These are phyloP conservation scores for Salix viminalis DNA, from an alignment of 345 rosid species.

Conservation along the genomic window DNA sequence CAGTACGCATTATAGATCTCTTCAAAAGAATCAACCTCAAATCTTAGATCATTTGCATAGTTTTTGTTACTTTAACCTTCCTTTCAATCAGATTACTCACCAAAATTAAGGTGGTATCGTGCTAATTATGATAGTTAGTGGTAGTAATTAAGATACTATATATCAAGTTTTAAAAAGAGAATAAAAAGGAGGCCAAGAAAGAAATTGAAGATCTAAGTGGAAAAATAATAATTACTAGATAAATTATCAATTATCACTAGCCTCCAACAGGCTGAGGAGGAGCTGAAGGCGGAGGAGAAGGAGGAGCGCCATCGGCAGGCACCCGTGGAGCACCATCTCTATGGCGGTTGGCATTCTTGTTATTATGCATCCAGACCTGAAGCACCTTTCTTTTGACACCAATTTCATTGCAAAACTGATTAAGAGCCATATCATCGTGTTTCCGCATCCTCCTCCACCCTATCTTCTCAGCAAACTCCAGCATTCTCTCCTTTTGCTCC, in stretches of 20 bases:
- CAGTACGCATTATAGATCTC: neutral
- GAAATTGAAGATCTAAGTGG: neutral
- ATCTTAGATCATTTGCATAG: neutral
- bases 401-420: constrained; percentile 18
- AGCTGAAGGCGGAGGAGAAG: neutral
- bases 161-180: neutral
- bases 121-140: neutral
- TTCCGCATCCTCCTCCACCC: constrained; percentile 26
- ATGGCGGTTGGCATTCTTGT: constrained; percentile 19
- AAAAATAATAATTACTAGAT: neutral
- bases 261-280: constrained; percentile 3
- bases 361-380: constrained; percentile 31
- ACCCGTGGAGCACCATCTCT: neutral
- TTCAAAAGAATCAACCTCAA: neutral
- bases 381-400: constrained; percentile 23
- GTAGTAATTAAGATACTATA: neutral
- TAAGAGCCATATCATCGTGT: constrained; percentile 12
- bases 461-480: constrained; percentile 21
- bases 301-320: neutral
- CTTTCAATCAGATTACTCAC: neutral
- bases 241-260: neutral
- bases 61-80: neutral
- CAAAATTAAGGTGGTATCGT: neutral
- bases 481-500: constrained; percentile 25
- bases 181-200: neutral